Evolutionary conservation across 768 basidiomycete genomes (phyloP), one percentile per base, ranked within the genome.

Genomic region (Tylopilus felleus): DNA sequence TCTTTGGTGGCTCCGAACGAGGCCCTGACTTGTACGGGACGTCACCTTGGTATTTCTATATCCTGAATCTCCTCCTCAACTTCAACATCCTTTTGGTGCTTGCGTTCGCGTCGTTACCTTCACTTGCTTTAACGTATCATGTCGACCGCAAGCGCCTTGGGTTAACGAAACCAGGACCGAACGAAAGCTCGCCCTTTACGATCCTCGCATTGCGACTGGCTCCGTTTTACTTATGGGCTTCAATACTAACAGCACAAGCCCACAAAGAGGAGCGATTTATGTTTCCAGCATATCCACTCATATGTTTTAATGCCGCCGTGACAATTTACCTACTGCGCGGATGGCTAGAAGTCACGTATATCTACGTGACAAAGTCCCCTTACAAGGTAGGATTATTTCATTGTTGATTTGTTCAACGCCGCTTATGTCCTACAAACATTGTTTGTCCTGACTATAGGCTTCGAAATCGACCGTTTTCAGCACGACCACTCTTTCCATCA

Each of bases 241-340:
- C 71, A 1, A 86, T 97, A 57, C 73, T 99, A 60, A 84, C 83
- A 5, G 60, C 77, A 3, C 96, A 98, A 72, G 75, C 88, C 1
- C 97, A 99, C 73, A 99, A 99, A 73, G 97, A 99, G 71, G 97
- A 99, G 67, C 80, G 97, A n/a, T 99, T 99, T 75, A 89, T 98
- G 85, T 98, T 86, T 71, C 96, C 97, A 1, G 87, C 83, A 2
- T 98, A 96, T 68, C 90, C 93, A 2, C 70, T 98, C 29, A 71
- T 98, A 44, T 93, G 92, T 65, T 93, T 98, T 74, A 98, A 98
- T 65, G 96, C 94, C 1, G 91, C 93, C 5, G 85, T 94, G n/a
- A 78, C 86, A 13, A 59, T 96, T 12, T 98, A 90, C 68, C 77
- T 99, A 40, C 61, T 89, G 14, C 82, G 93, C 54, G 94, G 93